Base-by-base conservation (phyloP, 2,329 filamentous ascomycete species). In the Colletotrichum spaethianum region DNA sequence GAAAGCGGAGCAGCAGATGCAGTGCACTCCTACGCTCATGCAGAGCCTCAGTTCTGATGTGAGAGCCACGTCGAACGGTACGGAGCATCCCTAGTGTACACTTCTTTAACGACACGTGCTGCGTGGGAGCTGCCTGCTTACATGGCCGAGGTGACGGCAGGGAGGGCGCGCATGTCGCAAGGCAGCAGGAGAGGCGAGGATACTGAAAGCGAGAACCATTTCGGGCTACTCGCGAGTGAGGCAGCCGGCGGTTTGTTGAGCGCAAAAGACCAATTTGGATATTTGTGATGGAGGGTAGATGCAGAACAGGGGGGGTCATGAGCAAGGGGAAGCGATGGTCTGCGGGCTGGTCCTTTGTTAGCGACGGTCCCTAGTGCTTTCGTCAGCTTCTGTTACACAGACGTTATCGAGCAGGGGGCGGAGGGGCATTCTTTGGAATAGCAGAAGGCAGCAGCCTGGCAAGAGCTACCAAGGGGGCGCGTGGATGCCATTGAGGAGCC, bases 31-130 rank as follows among this genome's bases (percentile, higher is more conserved):
- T 56, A 36, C 31, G 52, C 55, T 53, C 46, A 73, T 62, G 66
- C 67, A 72, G 69, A 72, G 69, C 69, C 69, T 69, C 65, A 72
- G 31, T 14, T 67, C 68, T 63, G 64, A 68, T 52, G 69, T 44
- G 64, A 68, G 64, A 62, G 28, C 53, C 26, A 50, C 50, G 44
- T 50, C n/a, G 63, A 67, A 31, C 36, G 50, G 56, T 23, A 62
- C 42, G 33, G 42, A 14, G 52, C 62, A 50, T 5, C 42, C 33
- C 59, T 9, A 28, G n/a, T 50, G 59, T 62, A 20, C n/a, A 26
- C 31, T 60, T 72, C 69, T 72, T 69, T 65, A 63, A 26, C 57
- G 57, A 52, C 48, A 63, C 46, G 46, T 52, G 63, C 48, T 28
- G 55, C 36, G 31, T 48, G 26, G 33, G 57, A 68, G 28, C 38